These are phyloP conservation scores for Candida montana DNA, from an alignment of 805 yeast species.

Conservation along the genomic window DNA sequence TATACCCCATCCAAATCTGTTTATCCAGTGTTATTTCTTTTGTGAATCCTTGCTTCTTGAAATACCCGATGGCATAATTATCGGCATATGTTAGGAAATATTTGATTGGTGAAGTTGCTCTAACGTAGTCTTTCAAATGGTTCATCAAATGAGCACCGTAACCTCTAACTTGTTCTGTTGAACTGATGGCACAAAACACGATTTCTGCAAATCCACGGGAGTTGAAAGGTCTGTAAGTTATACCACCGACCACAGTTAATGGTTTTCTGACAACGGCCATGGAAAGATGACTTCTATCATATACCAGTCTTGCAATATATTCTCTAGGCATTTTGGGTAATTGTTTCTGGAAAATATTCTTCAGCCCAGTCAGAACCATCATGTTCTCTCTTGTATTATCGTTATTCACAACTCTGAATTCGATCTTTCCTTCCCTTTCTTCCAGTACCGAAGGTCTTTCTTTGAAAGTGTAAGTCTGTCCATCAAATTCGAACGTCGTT, in stretches of 20 bases:
- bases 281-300: slow-evolving; percentile 89
- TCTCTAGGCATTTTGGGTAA: slow-evolving; percentile 98
- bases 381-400: slow-evolving; percentile 83
- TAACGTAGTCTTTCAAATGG: slow-evolving; percentile 91
- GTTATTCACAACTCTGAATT: slow-evolving; percentile 93
- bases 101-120: slow-evolving; percentile 78
- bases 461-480: slow-evolving; percentile 72
- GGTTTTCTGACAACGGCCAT: slow-evolving; percentile 96
- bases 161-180: slow-evolving; percentile 96
- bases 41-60: slow-evolving; percentile 96
- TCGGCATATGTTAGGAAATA: slow-evolving; percentile 95
- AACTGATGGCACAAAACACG: slow-evolving; percentile 96
- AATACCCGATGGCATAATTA: slow-evolving; percentile 97
- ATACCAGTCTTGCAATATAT: slow-evolving; percentile 89
- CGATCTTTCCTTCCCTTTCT: slow-evolving; percentile 88
- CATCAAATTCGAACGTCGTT: slow-evolving; percentile 51
- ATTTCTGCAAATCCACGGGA: slow-evolving; percentile 92
- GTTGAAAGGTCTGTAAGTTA: slow-evolving; percentile 92
- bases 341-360: slow-evolving; percentile 95
- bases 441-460: slow-evolving; percentile 94
- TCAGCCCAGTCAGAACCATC: slow-evolving; percentile 90
- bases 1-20: slow-evolving; percentile 95
- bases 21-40: slow-evolving; percentile 87
- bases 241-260: slow-evolving; percentile 94
- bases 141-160: slow-evolving; percentile 99